Percentiles rank a stretch among this genome's conserved stretches.
These are phyloP conservation scores for Fusarium sp. DNA, from an alignment of 2,329 filamentous ascomycete genomes.

Conservation along the genomic window DNA sequence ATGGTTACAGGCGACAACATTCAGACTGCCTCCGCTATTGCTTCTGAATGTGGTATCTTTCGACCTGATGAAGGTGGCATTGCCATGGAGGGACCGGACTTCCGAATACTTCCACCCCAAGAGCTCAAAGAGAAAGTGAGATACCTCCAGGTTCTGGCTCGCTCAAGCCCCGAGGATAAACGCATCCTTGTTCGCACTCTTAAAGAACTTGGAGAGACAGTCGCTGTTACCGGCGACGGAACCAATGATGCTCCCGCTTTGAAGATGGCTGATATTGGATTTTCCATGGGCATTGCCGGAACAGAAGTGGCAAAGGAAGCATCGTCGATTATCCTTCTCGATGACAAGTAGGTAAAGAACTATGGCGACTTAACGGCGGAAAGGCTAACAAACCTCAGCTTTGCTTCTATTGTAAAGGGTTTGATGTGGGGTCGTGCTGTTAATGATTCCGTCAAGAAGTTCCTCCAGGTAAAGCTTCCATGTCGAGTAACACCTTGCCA, in stretches of 20 bases:
- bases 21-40: constrained; percentile 58
- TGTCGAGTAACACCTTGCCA: background rate
- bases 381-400: constrained; percentile 46
- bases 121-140: constrained; percentile 66
- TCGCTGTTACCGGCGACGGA: constrained; percentile 70
- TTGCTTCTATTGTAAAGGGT: constrained; percentile 68
- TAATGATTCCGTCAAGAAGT: constrained; percentile 72
- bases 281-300: constrained; percentile 73
- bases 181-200: constrained; percentile 69
- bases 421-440: constrained; percentile 72
- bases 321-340: constrained; percentile 69
- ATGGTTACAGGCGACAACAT: constrained; percentile 69
- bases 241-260: constrained; percentile 71
- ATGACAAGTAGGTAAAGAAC: constrained; percentile 60
- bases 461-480: constrained; percentile 60
- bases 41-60: constrained; percentile 57
- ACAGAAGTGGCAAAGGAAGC: constrained; percentile 73
- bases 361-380: background rate
- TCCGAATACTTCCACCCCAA: constrained; percentile 66
- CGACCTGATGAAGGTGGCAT: constrained; percentile 70
- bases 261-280: constrained; percentile 70
- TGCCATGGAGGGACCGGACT: constrained; percentile 66
- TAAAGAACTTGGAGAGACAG: constrained; percentile 70
- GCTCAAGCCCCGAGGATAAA: constrained; percentile 75
- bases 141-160: constrained; percentile 71